Base-by-base conservation (phyloP, 2,329 filamentous ascomycete species). In the Alternaria triticina region DNA sequence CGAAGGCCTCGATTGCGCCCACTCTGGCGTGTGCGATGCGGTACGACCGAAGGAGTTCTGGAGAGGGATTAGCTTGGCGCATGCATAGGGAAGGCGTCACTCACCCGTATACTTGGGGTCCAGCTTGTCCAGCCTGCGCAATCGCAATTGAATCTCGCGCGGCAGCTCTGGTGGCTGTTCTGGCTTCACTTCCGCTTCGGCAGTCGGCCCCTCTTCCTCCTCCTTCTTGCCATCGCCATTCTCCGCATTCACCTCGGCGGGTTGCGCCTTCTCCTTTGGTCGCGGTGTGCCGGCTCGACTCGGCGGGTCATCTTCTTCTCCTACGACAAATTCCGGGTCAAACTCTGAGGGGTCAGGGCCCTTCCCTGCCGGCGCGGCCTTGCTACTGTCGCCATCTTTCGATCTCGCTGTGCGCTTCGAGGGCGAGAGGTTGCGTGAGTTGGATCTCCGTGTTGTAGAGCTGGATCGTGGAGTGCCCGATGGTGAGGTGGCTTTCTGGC, bases 21-120 rank as follows among this genome's bases (percentile, higher is more conserved):
- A 94, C 93, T 55, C 94, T 90, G 61, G 92, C 89, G 82, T 99
- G 95, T 17, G 96, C 96, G 68, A 94, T 90, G 65, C 94, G 89
- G 81, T 99, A 99, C 9, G 95, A 97, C 60, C 93, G 91, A 54
- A 98, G 85, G 1, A 99, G 85, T 74, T 98, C 95, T 93, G 69
- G n/a, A 7, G 45, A 6, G 17, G 30, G 45, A 46, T 75, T 64
- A 76, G 70, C 66, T 44, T 54, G 56, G 54, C 54, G 40, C 27
- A 46, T 27, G 15, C 15, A 23, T n/a, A 49, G 40, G 13, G 40
- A 36, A 13, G 49, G 59, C 9, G 57, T 54, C 15, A 67, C 67
- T 50, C 43, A 94, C 92, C 93, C 77, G 92, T 89, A 79, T 98
- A 98, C 61, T 91, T 93, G 6, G 89, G 85, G 76, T 97, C 95